Base-by-base conservation (phyloP, 441 rosid species). In the Croton setiger region DNA sequence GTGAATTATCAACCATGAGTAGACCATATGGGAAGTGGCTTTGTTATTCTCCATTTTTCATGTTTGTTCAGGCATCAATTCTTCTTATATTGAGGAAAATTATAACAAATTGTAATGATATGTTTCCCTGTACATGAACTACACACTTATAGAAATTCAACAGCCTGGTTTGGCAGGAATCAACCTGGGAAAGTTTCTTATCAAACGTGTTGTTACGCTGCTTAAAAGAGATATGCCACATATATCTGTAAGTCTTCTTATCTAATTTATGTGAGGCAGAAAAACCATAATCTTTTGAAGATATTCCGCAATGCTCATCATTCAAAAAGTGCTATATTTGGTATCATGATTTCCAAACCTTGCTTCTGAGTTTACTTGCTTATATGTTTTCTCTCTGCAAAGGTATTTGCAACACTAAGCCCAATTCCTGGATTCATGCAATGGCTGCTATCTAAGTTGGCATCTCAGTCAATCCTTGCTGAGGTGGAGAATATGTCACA, bases 161-260 rank as follows among this genome's bases (percentile, higher is more conserved):
- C 91, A 95, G 99, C 92, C 95, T 78, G 99, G 98, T 71, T 84
- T 95, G 86, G 92, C 91, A 63, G 99, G 98, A 74, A 92, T 95
- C 86, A 95, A 95, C 78, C 85, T 95, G 0, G 99, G 99, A 45
- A 92, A 88, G 76, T 92, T 92, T 87, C 88, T 95, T 69, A 90
- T 95, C 55, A 95, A 95, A 79, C 91, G 99, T 65, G 97, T 92
- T 63, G 88, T 92, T 44, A 90, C 84, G 1, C 76, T 89, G 83
- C 93, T 95, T 70, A 90, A 92, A 76, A 84, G 84, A 79, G 99
- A 95, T 41, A 95, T 95, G 96, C 93, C 89, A 39, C 85, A 83
- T 66, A 80, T 95, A 75, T 81, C 90, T 68, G 98, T 95, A 79
- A 90, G 98, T 86, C 76, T 68, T 21, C 36, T 59, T 21, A 54